Conservation (phyloP, 164 flowering plant species). For the Vitis amurensis region DNA sequence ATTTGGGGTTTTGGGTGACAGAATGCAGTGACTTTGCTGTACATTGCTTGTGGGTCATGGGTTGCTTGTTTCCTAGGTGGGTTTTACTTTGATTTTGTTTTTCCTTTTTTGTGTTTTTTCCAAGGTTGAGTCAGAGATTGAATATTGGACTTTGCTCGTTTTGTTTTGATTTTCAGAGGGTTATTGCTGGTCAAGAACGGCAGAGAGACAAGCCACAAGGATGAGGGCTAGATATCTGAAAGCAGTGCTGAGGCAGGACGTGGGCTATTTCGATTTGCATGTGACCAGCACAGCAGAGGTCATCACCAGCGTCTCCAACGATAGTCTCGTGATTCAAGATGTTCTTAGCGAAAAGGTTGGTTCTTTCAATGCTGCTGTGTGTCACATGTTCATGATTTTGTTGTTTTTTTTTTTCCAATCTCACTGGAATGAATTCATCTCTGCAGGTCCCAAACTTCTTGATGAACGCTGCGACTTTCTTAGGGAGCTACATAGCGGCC, state of each 20-base stretch:
- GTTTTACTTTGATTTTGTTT: conserved; percentile 7
- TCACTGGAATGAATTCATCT: not conserved
- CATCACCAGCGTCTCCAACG: conserved; percentile 72
- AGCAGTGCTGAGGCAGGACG: conserved; percentile 85
- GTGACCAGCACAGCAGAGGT: conserved; percentile 73
- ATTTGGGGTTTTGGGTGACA: conserved; percentile 20
- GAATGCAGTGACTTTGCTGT: conserved; percentile 47
- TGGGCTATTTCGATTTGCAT: conserved; percentile 77
- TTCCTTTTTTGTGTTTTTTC: not conserved
- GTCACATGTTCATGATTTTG: no score
- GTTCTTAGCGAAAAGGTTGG: conserved; percentile 75
- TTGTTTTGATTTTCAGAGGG: conserved; percentile 51
- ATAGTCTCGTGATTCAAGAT: conserved; percentile 83
- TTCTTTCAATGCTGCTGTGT: not conserved
- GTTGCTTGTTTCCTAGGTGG: conserved; percentile 46
- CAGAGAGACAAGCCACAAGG: conserved; percentile 74
- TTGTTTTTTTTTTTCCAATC: not conserved
- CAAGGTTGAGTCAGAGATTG: not conserved
- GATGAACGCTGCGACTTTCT: conserved; percentile 59
- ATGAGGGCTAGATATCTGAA: conserved; percentile 70
- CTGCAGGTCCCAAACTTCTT: conserved; percentile 73
- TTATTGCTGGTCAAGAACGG: conserved; percentile 88
- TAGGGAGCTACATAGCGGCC: conserved; percentile 58
- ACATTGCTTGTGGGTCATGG: conserved; percentile 43
- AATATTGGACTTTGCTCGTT: not conserved